These are phyloP conservation scores for Amauroascus verrucosus DNA, from an alignment of 2,329 filamentous ascomycete species.

Conservation along the genomic window DNA sequence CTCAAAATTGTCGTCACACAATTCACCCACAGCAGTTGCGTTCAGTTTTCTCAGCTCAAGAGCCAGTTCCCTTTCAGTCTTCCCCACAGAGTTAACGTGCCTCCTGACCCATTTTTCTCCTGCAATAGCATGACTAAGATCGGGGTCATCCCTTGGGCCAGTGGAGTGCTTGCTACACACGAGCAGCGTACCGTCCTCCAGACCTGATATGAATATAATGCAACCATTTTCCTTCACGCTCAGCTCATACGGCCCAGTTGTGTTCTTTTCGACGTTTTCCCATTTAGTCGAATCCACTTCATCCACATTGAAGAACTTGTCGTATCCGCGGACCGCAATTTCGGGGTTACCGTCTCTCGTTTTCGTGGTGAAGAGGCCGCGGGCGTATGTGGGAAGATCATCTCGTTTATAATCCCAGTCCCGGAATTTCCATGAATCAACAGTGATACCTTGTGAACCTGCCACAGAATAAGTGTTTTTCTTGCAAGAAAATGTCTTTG, in stretches of 20 bases:
- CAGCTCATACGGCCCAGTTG: constrained; percentile 81
- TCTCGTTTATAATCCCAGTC: constrained; percentile 93
- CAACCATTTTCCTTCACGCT: constrained; percentile 99
- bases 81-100: constrained; percentile 68
- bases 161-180: constrained; percentile 99
- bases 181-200: constrained; percentile 78
- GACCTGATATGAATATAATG: constrained; percentile 90
- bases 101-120: constrained; percentile 73
- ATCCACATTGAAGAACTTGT: constrained; percentile 95
- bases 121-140: constrained; percentile 69
- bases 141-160: constrained; percentile 59
- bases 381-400: constrained; percentile 80
- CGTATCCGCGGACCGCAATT: constrained; percentile 83
- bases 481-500: constrained; percentile 60
- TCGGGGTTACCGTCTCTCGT: constrained; percentile 56
- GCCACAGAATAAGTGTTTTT: constrained; percentile 66
- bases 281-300: constrained; percentile 77
- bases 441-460: constrained; percentile 54
- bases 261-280: constrained; percentile 64
- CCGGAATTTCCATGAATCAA: constrained; percentile 86
- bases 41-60: constrained; percentile 67
- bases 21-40: constrained; percentile 85
- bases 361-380: constrained; percentile 82
- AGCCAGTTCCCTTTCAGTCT: constrained; percentile 68
- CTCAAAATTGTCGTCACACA: constrained; percentile 93